Base-by-base conservation (phyloP, 2,329 filamentous ascomycete genomes). In the Lizonia empirigonia region DNA sequence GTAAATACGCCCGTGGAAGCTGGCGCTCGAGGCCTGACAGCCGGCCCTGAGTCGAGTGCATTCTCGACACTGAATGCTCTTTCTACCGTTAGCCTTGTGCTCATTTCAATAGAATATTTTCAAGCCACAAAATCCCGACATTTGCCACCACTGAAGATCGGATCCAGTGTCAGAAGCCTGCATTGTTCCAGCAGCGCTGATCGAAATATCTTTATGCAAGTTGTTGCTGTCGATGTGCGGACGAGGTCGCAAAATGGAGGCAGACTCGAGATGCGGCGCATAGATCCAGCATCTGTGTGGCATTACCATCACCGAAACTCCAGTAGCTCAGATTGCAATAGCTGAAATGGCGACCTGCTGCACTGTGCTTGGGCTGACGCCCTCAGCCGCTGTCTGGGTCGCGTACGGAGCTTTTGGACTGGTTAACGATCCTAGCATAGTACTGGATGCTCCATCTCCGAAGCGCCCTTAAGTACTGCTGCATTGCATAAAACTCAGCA, bases 371-470 rank as follows among this genome's bases (percentile, higher is more conserved):
- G 56, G 52, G 22, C 40, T 65, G 20, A 49, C n/a, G 58, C 45
- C 56, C 12, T 36, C 40, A 12, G 35, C 53, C 26, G 53, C 61
- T 23, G 59, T 65, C 33, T 42, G 56, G 19, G 55, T 62, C 18
- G 55, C 58, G 4, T 65, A 61, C 50, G 60, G 64, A 42, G 54
- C 58, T 5, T 56, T 63, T 8, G 52, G 29, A 4, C 48, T 60
- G 10, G 41, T 49, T 7, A 41, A 59, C 24, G 54, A 64, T 41
- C 57, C 59, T 3, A 50, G 62, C 18, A 59, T 62, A 32, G 60
- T 38, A 3, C 7, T 53, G 3, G 34, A 58, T n/a, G 38, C 59
- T 12, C 5, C 50, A 16, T 38, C 53, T 16, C 29, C 26, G 10
- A 55, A 57, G 20, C 53, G 56, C n/a, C 48, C 50, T 19, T 24